Conservation (phyloP, 768 basidiomycete genomes). For the Royoungia palumana region DNA sequence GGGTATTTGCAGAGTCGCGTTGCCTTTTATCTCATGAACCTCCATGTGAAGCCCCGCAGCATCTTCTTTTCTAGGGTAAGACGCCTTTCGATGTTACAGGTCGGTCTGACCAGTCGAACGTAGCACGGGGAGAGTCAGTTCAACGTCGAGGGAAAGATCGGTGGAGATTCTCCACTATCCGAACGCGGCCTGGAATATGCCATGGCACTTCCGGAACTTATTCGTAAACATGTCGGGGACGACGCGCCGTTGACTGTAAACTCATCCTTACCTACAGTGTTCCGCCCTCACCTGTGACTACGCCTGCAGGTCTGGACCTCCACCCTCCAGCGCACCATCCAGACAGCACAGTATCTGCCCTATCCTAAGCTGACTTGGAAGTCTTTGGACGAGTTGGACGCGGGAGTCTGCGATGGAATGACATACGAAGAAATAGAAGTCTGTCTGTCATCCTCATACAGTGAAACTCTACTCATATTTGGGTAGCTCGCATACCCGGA, state of each 20-base stretch:
- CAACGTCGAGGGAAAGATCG: constrained; percentile 95
- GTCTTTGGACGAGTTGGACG: constrained; percentile 95
- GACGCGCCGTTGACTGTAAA: constrained; percentile 80
- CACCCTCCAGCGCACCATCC: constrained; percentile 89
- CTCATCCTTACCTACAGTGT: constrained; percentile 4
- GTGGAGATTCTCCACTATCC: constrained; percentile 92
- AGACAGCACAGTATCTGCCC: constrained; percentile 78
- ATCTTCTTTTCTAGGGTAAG: constrained; percentile 94
- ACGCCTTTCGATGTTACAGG: neutral
- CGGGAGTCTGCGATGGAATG: constrained; percentile 99
- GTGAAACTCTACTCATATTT: neutral
- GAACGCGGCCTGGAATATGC: constrained; percentile 84
- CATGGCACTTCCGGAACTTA: constrained; percentile 76
- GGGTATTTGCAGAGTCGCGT: constrained; percentile 97
- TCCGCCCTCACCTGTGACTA: neutral
- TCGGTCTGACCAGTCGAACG: constrained; percentile 3
- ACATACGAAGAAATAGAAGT: constrained; percentile 99
- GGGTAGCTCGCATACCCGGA: constrained; percentile 88
- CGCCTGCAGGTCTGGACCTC: constrained; percentile 92
- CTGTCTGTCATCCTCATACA: constrained; percentile 14
- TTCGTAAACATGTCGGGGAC: constrained; percentile 89
- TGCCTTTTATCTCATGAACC: constrained; percentile 97
- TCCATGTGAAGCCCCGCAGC: constrained; percentile 93
- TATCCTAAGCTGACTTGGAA: constrained; percentile 98
- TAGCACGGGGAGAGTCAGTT: constrained; percentile 98